phyloP scores from a whole-genome alignment of 2,329 filamentous ascomycete genomes.

The Chaetomium sp. region DNA sequence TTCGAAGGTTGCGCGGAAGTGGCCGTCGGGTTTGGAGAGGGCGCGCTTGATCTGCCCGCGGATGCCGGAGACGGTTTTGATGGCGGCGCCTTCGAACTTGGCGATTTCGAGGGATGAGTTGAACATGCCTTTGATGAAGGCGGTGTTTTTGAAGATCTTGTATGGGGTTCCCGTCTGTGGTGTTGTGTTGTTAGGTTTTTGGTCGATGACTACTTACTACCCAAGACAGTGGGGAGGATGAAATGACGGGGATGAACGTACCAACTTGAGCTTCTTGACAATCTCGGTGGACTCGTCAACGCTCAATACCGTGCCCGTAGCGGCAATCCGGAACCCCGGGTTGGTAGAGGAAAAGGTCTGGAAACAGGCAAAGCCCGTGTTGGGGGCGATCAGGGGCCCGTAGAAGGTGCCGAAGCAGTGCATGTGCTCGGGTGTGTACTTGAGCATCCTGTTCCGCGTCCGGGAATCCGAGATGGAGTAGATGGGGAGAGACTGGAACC shows the following conservation, averaged over 20 bases:
- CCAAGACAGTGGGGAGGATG: too few relatives aligned
- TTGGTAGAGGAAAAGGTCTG: slow-evolving; percentile 80
- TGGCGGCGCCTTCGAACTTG: slow-evolving; percentile 93
- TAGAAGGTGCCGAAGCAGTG: slow-evolving; percentile 97
- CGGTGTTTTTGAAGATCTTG: slow-evolving; percentile 99
- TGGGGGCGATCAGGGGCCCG: slow-evolving; percentile 88
- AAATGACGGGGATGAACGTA: slow-evolving; percentile 5
- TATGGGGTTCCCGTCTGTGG: slow-evolving; percentile 69
- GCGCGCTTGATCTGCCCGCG: slow-evolving; percentile 96
- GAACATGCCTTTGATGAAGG: slow-evolving; percentile 99
- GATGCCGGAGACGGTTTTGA: slow-evolving; percentile 93
- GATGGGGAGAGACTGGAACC: slow-evolving; percentile 86
- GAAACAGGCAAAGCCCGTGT: slow-evolving; percentile 91
- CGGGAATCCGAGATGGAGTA: slow-evolving; percentile 94
- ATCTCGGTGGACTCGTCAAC: slow-evolving; percentile 96
- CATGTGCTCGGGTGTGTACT: slow-evolving; percentile 99
- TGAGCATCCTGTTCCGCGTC: slow-evolving; percentile 93
- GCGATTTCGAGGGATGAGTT: slow-evolving; percentile 86
- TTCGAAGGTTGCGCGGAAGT: slow-evolving; percentile 95
- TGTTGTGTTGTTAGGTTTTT: slow-evolving; percentile 2
- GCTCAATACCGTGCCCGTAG: slow-evolving; percentile 85
- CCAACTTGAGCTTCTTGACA: slow-evolving; percentile 96
- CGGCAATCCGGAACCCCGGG: slow-evolving; percentile 87
- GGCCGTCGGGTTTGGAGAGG: slow-evolving; percentile 84
- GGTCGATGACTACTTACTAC: background rate